These are phyloP conservation scores for Euphrasia confusa DNA, from an alignment of 257 asterid species.

Conservation along the genomic window DNA sequence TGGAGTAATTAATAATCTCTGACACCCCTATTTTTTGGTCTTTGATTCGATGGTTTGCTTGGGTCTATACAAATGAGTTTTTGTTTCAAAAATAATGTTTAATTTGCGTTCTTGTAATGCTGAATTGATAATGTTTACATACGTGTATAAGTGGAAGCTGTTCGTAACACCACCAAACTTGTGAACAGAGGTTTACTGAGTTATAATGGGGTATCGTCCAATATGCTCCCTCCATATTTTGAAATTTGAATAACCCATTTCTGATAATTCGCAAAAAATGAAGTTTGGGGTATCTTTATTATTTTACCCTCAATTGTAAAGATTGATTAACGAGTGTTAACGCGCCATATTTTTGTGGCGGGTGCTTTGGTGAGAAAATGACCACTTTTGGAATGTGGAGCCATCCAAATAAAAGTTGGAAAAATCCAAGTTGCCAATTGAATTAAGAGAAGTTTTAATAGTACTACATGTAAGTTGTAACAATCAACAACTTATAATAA, in stretches of 20 bases:
- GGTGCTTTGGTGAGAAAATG: not conserved
- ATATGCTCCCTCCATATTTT: not conserved
- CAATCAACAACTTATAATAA: not conserved
- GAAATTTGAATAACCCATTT: not conserved
- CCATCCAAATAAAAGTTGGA: not conserved
- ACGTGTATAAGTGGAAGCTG: not conserved
- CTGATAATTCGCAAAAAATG: not conserved
- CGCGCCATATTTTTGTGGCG: not conserved
- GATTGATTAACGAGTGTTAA: not conserved
- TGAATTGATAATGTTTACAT: not conserved
- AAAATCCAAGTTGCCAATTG: not conserved
- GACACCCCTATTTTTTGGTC: not conserved
- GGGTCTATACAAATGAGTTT: not conserved
- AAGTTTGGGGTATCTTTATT: not conserved
- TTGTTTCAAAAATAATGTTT: not conserved
- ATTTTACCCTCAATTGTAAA: not conserved
- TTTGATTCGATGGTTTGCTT: slow-evolving; percentile 3
- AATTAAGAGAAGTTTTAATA: not conserved
- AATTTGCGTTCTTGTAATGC: not conserved
- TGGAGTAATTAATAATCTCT: too few species aligned
- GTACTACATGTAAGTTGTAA: not conserved
- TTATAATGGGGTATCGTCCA: not conserved
- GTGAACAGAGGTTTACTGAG: not conserved
- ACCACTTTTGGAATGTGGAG: not conserved
- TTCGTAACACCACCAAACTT: not conserved